Conservation (phyloP, 176 grass and related monocot species). For the Stipa capillata region DNA sequence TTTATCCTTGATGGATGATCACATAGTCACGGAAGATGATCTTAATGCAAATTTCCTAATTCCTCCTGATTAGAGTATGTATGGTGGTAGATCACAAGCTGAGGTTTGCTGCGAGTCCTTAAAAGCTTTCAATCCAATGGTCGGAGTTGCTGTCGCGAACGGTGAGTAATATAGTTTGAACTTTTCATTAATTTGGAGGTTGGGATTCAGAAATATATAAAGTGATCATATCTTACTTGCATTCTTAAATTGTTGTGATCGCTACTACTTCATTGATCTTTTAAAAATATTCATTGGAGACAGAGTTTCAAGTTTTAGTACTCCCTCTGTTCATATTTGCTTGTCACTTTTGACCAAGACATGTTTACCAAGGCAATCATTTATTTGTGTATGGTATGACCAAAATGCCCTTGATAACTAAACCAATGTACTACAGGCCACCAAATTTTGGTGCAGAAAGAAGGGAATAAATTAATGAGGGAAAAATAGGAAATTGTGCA, state of each 20-base stretch:
- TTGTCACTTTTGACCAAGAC: too few relatives aligned
- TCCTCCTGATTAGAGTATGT: conserved; percentile 55
- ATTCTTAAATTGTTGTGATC: background rate
- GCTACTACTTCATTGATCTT: background rate
- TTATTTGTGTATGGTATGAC: too few relatives aligned
- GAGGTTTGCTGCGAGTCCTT: conserved; percentile 71
- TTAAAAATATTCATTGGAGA: background rate
- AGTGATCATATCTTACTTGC: background rate
- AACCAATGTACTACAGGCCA: too few relatives aligned
- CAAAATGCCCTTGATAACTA: too few relatives aligned
- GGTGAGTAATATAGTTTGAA: conserved; percentile 30
- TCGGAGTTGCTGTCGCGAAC: conserved; percentile 53
- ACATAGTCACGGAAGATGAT: conserved; percentile 49
- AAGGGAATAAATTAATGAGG: too few relatives aligned
- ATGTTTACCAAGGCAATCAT: too few relatives aligned
- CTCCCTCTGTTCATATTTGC: too few relatives aligned
- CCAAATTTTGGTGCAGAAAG: too few relatives aligned
- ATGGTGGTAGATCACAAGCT: conserved; percentile 58
- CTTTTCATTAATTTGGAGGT: conserved; percentile 11
- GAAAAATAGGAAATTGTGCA: too few relatives aligned
- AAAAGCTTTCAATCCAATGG: conserved; percentile 96
- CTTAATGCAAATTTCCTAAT: conserved; percentile 79
- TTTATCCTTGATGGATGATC: conserved; percentile 89
- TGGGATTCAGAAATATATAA: background rate
- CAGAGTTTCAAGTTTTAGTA: background rate